These are phyloP conservation scores for Boletus tomentosulus DNA, from an alignment of 768 basidiomycete genomes.

Conservation along the genomic window DNA sequence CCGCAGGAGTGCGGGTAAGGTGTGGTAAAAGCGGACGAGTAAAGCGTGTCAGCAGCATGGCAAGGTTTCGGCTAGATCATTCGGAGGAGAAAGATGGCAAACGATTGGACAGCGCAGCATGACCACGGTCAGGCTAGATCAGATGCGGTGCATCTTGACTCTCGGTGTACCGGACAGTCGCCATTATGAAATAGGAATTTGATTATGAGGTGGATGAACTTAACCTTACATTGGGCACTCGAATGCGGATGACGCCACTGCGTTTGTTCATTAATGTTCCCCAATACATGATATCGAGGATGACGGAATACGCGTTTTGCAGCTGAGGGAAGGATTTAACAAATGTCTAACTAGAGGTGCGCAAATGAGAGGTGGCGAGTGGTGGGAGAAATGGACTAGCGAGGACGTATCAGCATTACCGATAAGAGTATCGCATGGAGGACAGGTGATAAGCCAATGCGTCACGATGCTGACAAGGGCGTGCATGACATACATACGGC, in stretches of 20 bases:
- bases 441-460: constrained; percentile 21
- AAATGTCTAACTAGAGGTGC: constrained; percentile 26
- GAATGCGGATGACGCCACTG: constrained; percentile 30
- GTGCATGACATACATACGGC: constrained; percentile 20
- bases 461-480: constrained; percentile 17
- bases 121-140: constrained; percentile 21
- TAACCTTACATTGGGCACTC: constrained; percentile 32
- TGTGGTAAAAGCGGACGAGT: constrained; percentile 34
- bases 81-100: constrained; percentile 49
- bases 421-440: constrained; percentile 26
- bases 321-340: constrained; percentile 15
- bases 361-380: constrained; percentile 10
- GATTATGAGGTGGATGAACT: constrained; percentile 38
- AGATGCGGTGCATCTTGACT: constrained; percentile 20
- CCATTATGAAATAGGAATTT: constrained; percentile 40
- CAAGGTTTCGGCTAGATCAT: constrained; percentile 39
- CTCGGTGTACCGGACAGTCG: constrained; percentile 33
- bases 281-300: constrained; percentile 31
- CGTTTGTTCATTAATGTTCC: constrained; percentile 31
- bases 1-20: constrained; percentile 62
- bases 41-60: constrained; percentile 66
- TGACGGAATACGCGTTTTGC: constrained; percentile 20
- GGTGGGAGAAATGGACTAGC: constrained; percentile 9
- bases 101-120: constrained; percentile 32
- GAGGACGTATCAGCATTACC: constrained; percentile 10